These are phyloP conservation scores for Rhizopus microsporus DNA, from an alignment of 371 early-diverging fungal species.

Conservation along the genomic window DNA sequence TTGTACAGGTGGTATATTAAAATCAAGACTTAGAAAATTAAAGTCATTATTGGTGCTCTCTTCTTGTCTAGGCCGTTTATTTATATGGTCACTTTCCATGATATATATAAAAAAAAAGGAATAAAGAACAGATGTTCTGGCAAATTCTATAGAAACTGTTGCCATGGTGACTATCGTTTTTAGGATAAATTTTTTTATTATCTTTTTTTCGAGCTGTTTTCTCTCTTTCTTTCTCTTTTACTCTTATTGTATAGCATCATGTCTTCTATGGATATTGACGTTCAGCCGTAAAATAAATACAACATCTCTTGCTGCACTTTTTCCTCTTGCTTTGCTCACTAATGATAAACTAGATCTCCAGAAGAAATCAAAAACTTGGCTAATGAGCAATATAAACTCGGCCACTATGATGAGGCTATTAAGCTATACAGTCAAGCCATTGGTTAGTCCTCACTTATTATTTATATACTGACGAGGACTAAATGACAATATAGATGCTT, in stretches of 20 bases:
- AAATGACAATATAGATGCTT: conserved; percentile 41
- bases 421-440: conserved; percentile 63
- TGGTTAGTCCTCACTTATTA: conserved; percentile 37
- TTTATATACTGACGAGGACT: neutral
- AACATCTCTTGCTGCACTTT: neutral
- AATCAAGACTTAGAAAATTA: neutral
- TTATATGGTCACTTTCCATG: neutral
- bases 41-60: neutral
- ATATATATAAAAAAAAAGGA: neutral
- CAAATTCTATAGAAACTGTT: conserved; percentile 1
- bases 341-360: conserved; percentile 28
- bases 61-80: neutral
- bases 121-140: neutral
- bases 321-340: neutral
- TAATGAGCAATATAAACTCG: conserved; percentile 60
- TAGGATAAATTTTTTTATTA: conserved; percentile 1
- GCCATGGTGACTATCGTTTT: conserved; percentile 5
- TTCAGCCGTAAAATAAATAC: neutral
- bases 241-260: neutral
- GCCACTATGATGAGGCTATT: conserved; percentile 62
- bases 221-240: neutral
- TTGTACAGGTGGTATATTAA: conserved; percentile 1
- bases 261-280: neutral
- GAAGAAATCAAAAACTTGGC: conserved; percentile 64
- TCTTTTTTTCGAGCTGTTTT: neutral